Percentiles rank a stretch among this genome's conserved stretches.
phyloP scores from a whole-genome alignment of 768 basidiomycete species.

The Termitomyces sp. region DNA sequence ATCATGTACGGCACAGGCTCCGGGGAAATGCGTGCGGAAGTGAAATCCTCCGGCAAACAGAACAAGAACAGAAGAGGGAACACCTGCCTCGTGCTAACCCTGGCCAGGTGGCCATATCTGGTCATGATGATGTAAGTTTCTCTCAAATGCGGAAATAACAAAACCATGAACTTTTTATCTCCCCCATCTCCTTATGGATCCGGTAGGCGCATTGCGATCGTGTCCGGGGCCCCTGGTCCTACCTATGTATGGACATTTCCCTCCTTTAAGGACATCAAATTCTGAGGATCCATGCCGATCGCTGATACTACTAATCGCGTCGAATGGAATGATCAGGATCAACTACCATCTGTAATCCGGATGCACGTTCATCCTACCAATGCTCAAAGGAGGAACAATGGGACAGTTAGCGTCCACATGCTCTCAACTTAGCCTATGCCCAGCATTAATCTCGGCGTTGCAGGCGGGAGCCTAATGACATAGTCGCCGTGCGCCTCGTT shows the following conservation, averaged over 20 bases:
- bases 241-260: too few species aligned
- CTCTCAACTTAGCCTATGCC: background rate
- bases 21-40: background rate
- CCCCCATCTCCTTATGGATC: background rate
- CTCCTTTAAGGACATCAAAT: background rate
- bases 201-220: background rate
- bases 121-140: background rate
- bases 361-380: background rate
- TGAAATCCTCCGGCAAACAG: background rate
- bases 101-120: too few species aligned
- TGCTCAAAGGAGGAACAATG: background rate
- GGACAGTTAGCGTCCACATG: background rate
- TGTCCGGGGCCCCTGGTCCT: too few species aligned
- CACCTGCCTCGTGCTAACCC: too few species aligned
- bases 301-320: background rate
- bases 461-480: background rate
- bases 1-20: background rate
- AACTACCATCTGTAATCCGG: background rate
- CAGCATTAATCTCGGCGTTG: background rate
- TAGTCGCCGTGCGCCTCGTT: background rate
- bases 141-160: background rate
- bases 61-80: too few species aligned
- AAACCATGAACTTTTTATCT: background rate
- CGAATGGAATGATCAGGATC: background rate
- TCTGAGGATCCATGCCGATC: background rate